Evolutionary conservation across 1,284 basidiomycete genomes (phyloP), one percentile per base, ranked within the genome.

Genomic region (Xerocomus amazonicus): DNA sequence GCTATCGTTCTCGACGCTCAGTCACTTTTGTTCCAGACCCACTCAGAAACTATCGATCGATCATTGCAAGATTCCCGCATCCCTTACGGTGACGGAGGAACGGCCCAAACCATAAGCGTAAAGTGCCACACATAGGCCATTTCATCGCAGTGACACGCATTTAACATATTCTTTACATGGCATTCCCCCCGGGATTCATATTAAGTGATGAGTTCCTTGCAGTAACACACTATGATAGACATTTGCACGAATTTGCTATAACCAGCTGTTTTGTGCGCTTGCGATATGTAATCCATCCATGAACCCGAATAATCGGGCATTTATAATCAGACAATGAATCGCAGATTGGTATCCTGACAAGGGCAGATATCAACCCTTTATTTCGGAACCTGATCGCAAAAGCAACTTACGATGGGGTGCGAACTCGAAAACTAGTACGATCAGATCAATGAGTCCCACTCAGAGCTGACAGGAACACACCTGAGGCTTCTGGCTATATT

Each of bases 401-500:
- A 5, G n/a, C n/a, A 28, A 70, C 75, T 59, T 59, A 86, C 87
- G 67, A 90, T 89, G 0, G 86, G 87, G 61, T 90, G 87, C 31
- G 88, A 90, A 57, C 80, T 78, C 37, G 86, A 86, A 33, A 89
- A 73, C 80, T 86, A 58, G 14, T 35, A 9, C 13, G 29, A 32
- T 34, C 35, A 23, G 14, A 17, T 63, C n/a, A 56, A 26, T 9
- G 16, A 5, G 23, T 31, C 9, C 27, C 17, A 16, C 40, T 26
- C 7, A 8, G 13, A 16, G 9, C 13, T 6, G 45, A 57, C 61
- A 16, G 55, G 50, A 6, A 59, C 70, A 53, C 47, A 84, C 73
- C 74, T 89, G 88, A 9, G 92, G 92, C 68, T 92, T 93, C 76
- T 95, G 92, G 45, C 78, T 81, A 65, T 94, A 95, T 65, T 88